Conservation (phyloP, 2,329 filamentous ascomycete genomes). For the Colletotrichum somersetense region DNA sequence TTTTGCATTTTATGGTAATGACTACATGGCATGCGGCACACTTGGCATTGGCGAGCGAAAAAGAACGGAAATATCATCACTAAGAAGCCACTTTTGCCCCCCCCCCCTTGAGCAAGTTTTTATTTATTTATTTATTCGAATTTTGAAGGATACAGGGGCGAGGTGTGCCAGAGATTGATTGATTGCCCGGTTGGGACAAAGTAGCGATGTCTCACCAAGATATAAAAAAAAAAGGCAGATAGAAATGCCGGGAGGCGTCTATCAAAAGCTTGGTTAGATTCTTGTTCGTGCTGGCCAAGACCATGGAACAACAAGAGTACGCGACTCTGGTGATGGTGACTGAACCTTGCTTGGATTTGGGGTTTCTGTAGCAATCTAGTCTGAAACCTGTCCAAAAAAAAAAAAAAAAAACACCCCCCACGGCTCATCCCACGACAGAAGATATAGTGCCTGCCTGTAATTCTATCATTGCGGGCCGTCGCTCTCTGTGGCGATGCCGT, state of each 20-base stretch:
- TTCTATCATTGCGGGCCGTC: neutral
- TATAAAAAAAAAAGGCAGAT: slow-evolving; percentile 7
- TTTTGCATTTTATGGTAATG: slow-evolving; percentile 44
- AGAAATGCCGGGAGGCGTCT: slow-evolving; percentile 8
- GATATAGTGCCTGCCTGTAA: neutral
- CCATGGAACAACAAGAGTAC: neutral
- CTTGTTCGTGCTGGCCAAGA: slow-evolving; percentile 27
- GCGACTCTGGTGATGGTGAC: neutral
- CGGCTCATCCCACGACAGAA: neutral
- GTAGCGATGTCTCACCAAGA: slow-evolving; percentile 18
- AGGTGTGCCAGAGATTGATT: slow-evolving; percentile 14
- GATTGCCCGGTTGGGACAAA: slow-evolving; percentile 25
- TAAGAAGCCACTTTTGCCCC: neutral
- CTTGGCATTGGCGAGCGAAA: slow-evolving; percentile 29
- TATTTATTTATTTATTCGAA: neutral
- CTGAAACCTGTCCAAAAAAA: neutral
- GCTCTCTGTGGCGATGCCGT: neutral
- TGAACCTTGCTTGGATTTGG: neutral
- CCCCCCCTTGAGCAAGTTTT: slow-evolving; percentile 1
- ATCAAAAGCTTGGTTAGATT: slow-evolving; percentile 10
- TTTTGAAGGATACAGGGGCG: slow-evolving; percentile 13
- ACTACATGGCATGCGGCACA: slow-evolving; percentile 39
- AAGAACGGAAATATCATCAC: slow-evolving; percentile 20
- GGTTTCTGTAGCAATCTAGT: slow-evolving; percentile 14
- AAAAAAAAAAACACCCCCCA: neutral